Evolutionary conservation across 148 eudicot species (phyloP).

Genomic region (Silene uniflora): DNA sequence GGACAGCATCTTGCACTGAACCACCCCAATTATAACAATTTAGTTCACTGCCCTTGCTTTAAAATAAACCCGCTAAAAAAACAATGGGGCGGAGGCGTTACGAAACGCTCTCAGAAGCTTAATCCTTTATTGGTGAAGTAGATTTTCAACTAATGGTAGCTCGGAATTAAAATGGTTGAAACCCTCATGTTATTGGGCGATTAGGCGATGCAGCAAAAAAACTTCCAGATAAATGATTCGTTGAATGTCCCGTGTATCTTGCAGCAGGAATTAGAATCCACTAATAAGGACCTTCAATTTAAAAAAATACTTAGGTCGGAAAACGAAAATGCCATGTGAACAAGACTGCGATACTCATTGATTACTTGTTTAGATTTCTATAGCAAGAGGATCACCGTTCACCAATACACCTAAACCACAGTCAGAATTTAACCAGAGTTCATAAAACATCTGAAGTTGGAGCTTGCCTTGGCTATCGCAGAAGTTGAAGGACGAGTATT

Average conservation of each 20-base stretch:
- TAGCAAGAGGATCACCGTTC: slow-evolving; percentile 38
- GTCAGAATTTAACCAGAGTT: slow-evolving; percentile 44
- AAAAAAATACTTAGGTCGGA: slow-evolving; percentile 22
- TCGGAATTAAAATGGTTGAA: slow-evolving; percentile 24
- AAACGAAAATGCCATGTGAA: slow-evolving; percentile 34
- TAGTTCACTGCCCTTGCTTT: slow-evolving; percentile 36
- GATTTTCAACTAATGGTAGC: slow-evolving; percentile 27
- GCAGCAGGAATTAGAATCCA: slow-evolving; percentile 24
- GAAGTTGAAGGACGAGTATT: slow-evolving; percentile 65
- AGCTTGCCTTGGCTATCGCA: slow-evolving; percentile 95
- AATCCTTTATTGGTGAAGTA: slow-evolving; percentile 27
- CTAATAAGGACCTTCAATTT: slow-evolving; percentile 21
- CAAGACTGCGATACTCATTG: slow-evolving; percentile 11
- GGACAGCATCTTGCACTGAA: slow-evolving; percentile 28
- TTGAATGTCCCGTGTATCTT: slow-evolving; percentile 31
- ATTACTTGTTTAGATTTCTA: background rate
- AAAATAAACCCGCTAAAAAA: slow-evolving; percentile 30
- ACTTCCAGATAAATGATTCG: slow-evolving; percentile 17
- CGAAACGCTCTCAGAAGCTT: slow-evolving; percentile 12
- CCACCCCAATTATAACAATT: slow-evolving; percentile 39
- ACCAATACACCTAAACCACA: slow-evolving; percentile 31
- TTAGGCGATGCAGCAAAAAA: slow-evolving; percentile 31
- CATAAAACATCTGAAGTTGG: slow-evolving; percentile 60
- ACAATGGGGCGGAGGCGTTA: slow-evolving; percentile 33
- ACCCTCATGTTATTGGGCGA: slow-evolving; percentile 33